Percentiles rank a stretch among this genome's conserved stretches.
Evolutionary conservation across 345 rosid genomes (phyloP).

Genomic region (Triadica sebifera): DNA sequence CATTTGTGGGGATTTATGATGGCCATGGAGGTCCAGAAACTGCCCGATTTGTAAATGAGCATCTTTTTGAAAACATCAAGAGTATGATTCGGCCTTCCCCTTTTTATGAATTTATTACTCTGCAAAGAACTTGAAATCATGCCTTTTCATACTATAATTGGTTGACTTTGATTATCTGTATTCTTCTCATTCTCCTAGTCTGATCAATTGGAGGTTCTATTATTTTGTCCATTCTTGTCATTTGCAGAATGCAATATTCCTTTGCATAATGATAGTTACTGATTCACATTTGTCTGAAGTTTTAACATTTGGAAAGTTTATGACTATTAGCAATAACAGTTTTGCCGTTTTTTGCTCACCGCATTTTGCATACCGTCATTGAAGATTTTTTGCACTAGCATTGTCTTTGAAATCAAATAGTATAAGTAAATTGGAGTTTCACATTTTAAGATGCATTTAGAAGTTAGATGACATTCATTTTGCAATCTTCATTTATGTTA

Average conservation of each 20-base stretch:
- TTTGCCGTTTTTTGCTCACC: not conserved
- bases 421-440: not conserved
- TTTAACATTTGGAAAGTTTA: slow-evolving; percentile 3
- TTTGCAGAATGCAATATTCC: not conserved
- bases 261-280: slow-evolving; percentile 1
- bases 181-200: not conserved
- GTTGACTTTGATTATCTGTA: not conserved
- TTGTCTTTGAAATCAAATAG: not conserved
- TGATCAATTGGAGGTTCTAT: not conserved
- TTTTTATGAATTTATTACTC: slow-evolving; percentile 11
- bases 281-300: slow-evolving; percentile 4
- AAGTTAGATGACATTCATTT: not conserved
- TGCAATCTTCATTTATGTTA: not conserved
- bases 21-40: slow-evolving; percentile 99
- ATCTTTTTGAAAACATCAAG: slow-evolving; percentile 61
- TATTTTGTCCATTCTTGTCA: not conserved
- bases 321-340: not conserved
- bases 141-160: slow-evolving; percentile 1
- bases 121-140: not conserved
- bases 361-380: not conserved
- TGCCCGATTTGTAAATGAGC: slow-evolving; percentile 73
- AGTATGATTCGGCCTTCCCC: slow-evolving; percentile 42
- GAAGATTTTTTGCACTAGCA: not conserved
- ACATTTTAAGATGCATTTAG: not conserved
- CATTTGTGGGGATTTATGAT: slow-evolving; percentile 96